Base-by-base conservation (phyloP, 129 eudicot species). In the Lactuca saligna region DNA sequence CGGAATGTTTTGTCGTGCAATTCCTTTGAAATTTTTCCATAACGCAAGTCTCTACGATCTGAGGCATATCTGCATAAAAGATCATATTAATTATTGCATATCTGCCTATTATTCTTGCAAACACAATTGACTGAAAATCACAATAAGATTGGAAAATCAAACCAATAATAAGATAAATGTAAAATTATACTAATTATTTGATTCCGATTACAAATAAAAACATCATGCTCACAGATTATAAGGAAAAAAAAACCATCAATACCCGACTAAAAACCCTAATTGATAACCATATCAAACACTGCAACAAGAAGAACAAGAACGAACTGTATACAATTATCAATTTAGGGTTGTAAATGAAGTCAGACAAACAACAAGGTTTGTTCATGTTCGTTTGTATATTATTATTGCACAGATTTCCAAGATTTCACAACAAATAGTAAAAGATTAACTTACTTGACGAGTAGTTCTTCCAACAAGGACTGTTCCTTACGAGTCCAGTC, bases 401-500 rank as follows among this genome's bases (percentile, higher is more conserved):
- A 56, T 29, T 35, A 57, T 20, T 8, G 6, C 7, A 4, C 37
- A 60, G 41, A 13, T 7, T 16, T 33, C 10, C 35, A 73, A 38
- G 8, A 66, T 35, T 32, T 29, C 16, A 33, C 37, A 48, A 17
- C 8, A 68, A 4, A 9, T 8, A 2, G 5, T 16, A 4, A 35
- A 17, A 13, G 9, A 31, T 29, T 20, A 41, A 57, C 74, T 41
- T 69, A 69, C 74, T 25, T n/a, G 25, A 55, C 13, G 34, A 81
- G 88, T 61, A 86, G 66, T 37, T 86, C 84, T 51, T 78, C 81
- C 44, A 86, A 64, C 5, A 71, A 76, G 42, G 86, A 68, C 69
- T 86, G 93, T 66, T 86, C 88, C 9, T 83, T 82, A 37, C 72
- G 31, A 17, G 82, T 75, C 88, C 88, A 83, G 17, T 78, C 79